Evolutionary conservation across 371 early-diverging fungal species (phyloP), one percentile per base, ranked within the genome.

Genomic region (Lichtheimia hyalospora): DNA sequence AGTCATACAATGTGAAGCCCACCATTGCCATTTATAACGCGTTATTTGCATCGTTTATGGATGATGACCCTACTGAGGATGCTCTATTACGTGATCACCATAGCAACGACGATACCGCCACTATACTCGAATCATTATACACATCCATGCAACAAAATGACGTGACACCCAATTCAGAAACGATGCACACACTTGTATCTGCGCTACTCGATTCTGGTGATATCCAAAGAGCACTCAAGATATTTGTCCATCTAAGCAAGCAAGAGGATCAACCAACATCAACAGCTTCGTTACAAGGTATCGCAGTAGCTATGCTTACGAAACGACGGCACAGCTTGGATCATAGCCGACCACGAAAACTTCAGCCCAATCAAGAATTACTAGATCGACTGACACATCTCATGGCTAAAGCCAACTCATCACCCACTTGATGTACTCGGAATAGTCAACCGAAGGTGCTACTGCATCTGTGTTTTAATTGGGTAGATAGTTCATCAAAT

Each of bases 131-230:
- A 16, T 2, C 75, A 24, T 46, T 79, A 16, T 75, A 72, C 62
- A 46, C 57, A 34, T 56, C 57, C 14, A 62, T 74, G 72, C 63
- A 61, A 52, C 52, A 69, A 16, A 51, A 28, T 15, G 56, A 70
- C 39, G 63, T 75, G 40, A 58, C 67, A 53, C 74, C 74, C 24
- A 81, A 74, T 60, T 75, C 75, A 23, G 70, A 70, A 27, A 81
- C 81, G 44, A 66, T 81, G 69, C 68, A 77, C 72, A 69, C 69
- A 69, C 74, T 81, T 49, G 64, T 88, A 62, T 77, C 70, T 68
- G 70, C 86, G 66, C 53, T 88, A 61, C 80, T 79, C 57, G 79
- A 77, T 77, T 58, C 71, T 67, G 76, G 85, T 42, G 75, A 77
- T 60, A 85, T 69, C 64, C 64, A 64, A 39, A 60, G 64, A 44